These are phyloP conservation scores for Chloris gayana DNA, from an alignment of 176 grass and related monocot genomes.

Conservation along the genomic window DNA sequence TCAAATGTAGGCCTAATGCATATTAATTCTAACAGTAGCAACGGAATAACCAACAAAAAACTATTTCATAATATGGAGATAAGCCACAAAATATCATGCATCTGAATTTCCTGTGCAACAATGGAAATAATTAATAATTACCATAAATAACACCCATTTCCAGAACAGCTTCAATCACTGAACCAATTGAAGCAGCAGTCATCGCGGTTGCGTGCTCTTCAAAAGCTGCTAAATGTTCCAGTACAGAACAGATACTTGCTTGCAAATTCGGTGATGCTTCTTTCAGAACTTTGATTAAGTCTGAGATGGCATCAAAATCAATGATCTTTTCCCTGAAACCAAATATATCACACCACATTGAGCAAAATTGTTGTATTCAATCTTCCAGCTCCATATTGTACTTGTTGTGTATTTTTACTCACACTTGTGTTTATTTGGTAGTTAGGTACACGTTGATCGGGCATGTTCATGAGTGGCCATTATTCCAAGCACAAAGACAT, in stretches of 20 bases:
- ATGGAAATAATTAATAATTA: constrained; percentile 27
- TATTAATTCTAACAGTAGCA: too few relatives aligned
- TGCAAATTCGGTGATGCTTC: constrained; percentile 63
- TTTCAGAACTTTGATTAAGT: constrained; percentile 53
- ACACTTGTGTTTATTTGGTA: too few relatives aligned
- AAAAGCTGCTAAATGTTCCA: constrained; percentile 52
- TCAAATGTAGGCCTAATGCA: too few relatives aligned
- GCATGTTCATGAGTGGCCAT: too few relatives aligned
- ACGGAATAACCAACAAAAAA: not conserved
- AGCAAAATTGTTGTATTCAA: too few relatives aligned
- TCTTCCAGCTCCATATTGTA: too few relatives aligned
- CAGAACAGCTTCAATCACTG: constrained; percentile 56
- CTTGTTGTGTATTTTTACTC: too few relatives aligned
- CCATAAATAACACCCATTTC: constrained; percentile 52
- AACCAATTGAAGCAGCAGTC: constrained; percentile 50
- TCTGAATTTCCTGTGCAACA: constrained; percentile 23
- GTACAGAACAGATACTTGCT: constrained; percentile 59
- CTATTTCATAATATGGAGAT: not conserved
- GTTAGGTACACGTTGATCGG: too few relatives aligned
- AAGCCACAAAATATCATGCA: constrained; percentile 4
- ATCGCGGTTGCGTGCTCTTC: constrained; percentile 57
- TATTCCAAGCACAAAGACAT: too few relatives aligned
- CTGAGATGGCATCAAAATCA: constrained; percentile 53
- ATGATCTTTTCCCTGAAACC: constrained; percentile 37
- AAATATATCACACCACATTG: constrained; percentile 31